Conservation (phyloP, 2,329 filamentous ascomycete species). For the Cladosporium sp. region DNA sequence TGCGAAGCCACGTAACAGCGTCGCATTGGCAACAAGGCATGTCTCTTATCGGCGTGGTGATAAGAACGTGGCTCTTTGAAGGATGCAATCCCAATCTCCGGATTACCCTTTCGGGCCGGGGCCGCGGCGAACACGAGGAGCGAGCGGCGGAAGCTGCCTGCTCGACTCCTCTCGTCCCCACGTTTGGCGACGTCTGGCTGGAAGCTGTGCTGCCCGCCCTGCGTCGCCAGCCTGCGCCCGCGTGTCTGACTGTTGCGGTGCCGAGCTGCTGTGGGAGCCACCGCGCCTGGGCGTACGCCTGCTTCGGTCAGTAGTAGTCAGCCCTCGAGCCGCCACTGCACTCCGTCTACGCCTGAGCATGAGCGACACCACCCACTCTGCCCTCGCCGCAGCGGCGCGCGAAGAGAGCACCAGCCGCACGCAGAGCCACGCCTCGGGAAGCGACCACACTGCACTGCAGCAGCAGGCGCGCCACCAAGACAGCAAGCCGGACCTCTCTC, state of each 20-base stretch:
- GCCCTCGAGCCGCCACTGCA: not conserved
- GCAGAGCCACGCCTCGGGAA: not conserved
- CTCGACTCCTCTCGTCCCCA: not conserved
- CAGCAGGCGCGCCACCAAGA: constrained; percentile 3
- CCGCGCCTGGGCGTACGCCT: not conserved
- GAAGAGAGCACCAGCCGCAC: not conserved
- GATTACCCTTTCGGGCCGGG: not conserved
- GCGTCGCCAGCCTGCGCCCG: not conserved
- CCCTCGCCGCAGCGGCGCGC: constrained; percentile 4
- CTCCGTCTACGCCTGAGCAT: not conserved
- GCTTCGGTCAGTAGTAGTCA: not conserved
- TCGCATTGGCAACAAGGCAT: not conserved
- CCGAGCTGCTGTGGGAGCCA: constrained; percentile 1
- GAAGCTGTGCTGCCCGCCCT: not conserved
- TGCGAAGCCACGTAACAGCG: not conserved
- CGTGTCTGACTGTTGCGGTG: not conserved
- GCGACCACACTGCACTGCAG: not conserved
- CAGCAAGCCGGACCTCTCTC: not conserved
- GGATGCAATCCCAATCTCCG: not conserved
- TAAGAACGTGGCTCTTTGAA: not conserved
- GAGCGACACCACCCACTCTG: not conserved
- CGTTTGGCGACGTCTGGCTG: not conserved
- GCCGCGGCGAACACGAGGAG: not conserved
- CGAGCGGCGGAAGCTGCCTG: not conserved
- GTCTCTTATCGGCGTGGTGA: not conserved